A percentile compares a stretch with the other conserved stretches of the same genome.
Conservation (phyloP, 1,284 basidiomycete genomes). For the Kwoniella shivajii region DNA sequence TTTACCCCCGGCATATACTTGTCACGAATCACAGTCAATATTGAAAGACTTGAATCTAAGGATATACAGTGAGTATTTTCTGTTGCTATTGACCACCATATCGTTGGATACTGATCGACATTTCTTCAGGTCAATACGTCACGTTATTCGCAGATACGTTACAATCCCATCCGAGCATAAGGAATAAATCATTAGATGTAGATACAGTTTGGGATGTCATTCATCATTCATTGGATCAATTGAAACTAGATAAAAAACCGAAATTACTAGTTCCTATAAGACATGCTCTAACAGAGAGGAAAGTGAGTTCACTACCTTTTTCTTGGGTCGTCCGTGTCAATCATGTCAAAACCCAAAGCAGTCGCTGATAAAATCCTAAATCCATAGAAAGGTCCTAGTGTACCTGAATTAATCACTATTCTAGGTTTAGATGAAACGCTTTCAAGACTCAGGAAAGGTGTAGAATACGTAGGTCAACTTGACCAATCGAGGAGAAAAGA, state of each 20-base stretch:
- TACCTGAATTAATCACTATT: constrained; percentile 17
- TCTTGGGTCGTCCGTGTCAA: too few species aligned
- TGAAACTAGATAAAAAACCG: constrained; percentile 58
- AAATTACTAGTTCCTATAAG: constrained; percentile 70
- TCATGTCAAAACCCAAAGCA: too few species aligned
- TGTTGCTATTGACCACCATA: neutral
- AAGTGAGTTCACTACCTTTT: constrained; percentile 58
- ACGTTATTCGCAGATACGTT: constrained; percentile 27
- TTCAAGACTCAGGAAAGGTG: constrained; percentile 11
- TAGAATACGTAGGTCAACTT: constrained; percentile 9
- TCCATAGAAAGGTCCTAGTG: constrained; percentile 18
- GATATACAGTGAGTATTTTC: constrained; percentile 17
- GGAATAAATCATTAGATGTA: constrained; percentile 8
- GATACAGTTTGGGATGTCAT: constrained; percentile 55
- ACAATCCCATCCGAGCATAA: neutral
- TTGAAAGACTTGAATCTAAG: constrained; percentile 59
- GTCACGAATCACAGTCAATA: constrained; percentile 63
- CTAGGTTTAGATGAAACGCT: constrained; percentile 16
- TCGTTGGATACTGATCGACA: neutral
- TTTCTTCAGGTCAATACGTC: constrained; percentile 21
- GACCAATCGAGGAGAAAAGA: neutral
- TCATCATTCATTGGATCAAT: constrained; percentile 56
- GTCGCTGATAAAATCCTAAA: too few species aligned
- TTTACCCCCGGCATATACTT: constrained; percentile 63
- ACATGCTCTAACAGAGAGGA: constrained; percentile 75